Conservation (phyloP, 2,329 filamentous ascomycete genomes). For the Aspergillus hortae region DNA sequence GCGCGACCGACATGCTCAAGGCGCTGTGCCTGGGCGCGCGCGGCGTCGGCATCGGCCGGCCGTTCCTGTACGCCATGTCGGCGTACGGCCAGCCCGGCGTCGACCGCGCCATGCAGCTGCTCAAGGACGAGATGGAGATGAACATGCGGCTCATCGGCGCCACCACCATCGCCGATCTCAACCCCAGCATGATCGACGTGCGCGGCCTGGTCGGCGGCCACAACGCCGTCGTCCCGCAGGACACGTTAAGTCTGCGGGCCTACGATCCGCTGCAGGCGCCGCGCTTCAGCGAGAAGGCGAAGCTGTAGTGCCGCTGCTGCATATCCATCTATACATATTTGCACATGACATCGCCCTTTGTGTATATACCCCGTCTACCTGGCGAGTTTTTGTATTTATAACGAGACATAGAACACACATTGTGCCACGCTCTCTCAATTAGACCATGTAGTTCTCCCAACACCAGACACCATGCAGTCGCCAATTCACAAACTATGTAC, state of each 20-base stretch:
- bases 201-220: constrained; percentile 62
- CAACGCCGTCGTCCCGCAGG: constrained; percentile 55
- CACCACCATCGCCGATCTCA: constrained; percentile 69
- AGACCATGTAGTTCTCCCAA: too few species aligned
- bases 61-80: constrained; percentile 95
- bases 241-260: constrained; percentile 56
- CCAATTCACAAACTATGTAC: not conserved
- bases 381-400: not conserved
- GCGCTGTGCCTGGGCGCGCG: constrained; percentile 87
- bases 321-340: not conserved
- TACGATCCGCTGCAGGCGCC: constrained; percentile 55
- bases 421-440: too few species aligned
- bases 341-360: not conserved
- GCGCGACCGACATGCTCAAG: constrained; percentile 93
- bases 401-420: not conserved
- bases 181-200: constrained; percentile 75
- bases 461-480: too few species aligned
- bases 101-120: constrained; percentile 83
- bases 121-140: constrained; percentile 98
- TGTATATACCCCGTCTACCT: constrained; percentile 4
- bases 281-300: constrained; percentile 47
- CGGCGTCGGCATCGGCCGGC: constrained; percentile 89
- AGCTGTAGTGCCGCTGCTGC: constrained; percentile 26
- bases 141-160: constrained; percentile 93
- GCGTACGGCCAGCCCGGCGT: constrained; percentile 85